These are phyloP conservation scores for Cercospora brassicicola DNA, from an alignment of 2,329 filamentous ascomycete genomes.

Conservation along the genomic window DNA sequence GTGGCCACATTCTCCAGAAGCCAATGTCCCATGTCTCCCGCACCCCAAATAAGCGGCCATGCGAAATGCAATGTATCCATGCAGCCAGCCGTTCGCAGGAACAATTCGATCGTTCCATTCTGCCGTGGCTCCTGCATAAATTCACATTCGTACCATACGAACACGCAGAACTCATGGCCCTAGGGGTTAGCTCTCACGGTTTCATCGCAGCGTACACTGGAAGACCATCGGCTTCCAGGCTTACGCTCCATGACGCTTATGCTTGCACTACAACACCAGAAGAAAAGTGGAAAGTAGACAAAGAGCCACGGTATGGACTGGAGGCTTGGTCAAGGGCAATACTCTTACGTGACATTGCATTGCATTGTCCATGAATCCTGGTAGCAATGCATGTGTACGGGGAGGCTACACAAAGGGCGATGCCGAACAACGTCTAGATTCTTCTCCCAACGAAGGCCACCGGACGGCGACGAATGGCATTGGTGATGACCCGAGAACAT, in stretches of 20 bases:
- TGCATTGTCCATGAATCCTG: not conserved
- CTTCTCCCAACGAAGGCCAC: no score
- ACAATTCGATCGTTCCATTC: not conserved
- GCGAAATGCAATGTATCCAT: not conserved
- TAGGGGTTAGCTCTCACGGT: not conserved
- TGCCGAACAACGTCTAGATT: not conserved
- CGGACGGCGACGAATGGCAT: no score
- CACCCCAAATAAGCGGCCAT: not conserved
- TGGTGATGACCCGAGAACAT: no score
- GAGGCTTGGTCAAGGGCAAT: not conserved
- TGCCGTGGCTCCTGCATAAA: not conserved
- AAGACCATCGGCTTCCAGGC: not conserved
- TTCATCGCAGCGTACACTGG: not conserved
- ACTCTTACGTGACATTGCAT: not conserved
- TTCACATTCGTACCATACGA: not conserved
- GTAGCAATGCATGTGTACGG: not conserved
- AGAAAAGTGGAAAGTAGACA: not conserved
- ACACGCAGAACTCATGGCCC: not conserved
- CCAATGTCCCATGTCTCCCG: not conserved
- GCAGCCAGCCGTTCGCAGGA: not conserved
- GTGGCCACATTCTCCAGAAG: not conserved
- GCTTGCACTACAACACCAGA: not conserved
- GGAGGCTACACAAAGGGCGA: not conserved
- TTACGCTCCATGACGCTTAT: not conserved
- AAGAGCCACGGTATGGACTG: not conserved